A percentile compares a stretch with the other conserved stretches of the same genome.
Conservation (phyloP, 495 filamentous ascomycete genomes). For the Barbatosphaeria neglecta region DNA sequence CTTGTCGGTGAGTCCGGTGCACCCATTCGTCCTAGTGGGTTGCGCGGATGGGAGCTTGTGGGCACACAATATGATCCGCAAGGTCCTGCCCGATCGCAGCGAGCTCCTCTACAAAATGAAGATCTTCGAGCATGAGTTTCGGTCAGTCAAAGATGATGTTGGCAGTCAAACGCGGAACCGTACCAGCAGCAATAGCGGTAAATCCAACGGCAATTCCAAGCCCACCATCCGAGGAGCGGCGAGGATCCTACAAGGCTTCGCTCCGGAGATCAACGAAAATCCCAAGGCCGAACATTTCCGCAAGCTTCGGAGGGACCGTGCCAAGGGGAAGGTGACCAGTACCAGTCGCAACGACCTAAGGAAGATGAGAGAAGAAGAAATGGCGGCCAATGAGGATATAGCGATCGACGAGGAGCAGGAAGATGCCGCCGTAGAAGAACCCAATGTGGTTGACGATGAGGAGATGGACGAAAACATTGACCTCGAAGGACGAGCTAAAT, state of each 20-base stretch:
- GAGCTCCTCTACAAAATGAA: constrained; percentile 30
- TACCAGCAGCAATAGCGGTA: background rate
- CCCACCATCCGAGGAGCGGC: constrained; percentile 15
- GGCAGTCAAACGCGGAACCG: too few relatives aligned
- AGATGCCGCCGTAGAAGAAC: constrained; percentile 1
- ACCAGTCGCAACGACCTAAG: background rate
- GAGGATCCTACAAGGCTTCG: constrained; percentile 30
- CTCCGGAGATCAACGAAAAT: constrained; percentile 49
- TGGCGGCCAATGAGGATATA: constrained; percentile 17
- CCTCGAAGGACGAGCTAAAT: constrained; percentile 13
- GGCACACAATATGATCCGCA: constrained; percentile 33
- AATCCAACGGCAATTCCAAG: background rate
- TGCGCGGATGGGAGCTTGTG: constrained; percentile 33
- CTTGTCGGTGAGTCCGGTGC: constrained; percentile 27
- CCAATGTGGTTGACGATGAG: background rate
- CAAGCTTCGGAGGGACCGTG: constrained; percentile 45
- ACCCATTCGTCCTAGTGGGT: constrained; percentile 32
- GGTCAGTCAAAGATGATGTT: constrained; percentile 4
- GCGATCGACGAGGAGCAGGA: constrained; percentile 12
- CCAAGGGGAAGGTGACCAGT: constrained; percentile 14
- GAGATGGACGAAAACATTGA: background rate
- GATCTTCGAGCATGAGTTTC: constrained; percentile 36
- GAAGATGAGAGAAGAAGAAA: constrained; percentile 27
- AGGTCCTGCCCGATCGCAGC: constrained; percentile 29
- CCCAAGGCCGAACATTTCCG: constrained; percentile 40